phyloP scores from a whole-genome alignment of 2,329 filamentous ascomycete genomes.

The Cladobotryum mycophilum region DNA sequence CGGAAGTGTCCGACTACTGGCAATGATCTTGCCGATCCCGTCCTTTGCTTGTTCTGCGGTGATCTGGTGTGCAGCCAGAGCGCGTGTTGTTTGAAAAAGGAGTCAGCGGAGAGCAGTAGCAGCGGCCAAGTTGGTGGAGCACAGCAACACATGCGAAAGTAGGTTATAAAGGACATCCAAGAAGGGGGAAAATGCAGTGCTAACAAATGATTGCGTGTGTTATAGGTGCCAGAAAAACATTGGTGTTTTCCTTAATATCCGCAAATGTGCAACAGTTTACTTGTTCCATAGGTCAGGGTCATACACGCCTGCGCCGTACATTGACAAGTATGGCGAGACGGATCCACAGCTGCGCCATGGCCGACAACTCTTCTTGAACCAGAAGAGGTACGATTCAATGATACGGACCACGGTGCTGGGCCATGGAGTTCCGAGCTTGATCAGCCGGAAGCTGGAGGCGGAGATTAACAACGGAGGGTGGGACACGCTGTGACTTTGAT shows the following conservation, averaged over 20 bases:
- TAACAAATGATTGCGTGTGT: conserved; percentile 2
- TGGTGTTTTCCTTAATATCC: conserved; percentile 93
- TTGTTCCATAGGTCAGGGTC: conserved; percentile 76
- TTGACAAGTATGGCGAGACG: conserved; percentile 92
- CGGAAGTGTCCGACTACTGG: conserved; percentile 81
- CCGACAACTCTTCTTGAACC: conserved; percentile 85
- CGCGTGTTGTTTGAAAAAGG: conserved; percentile 75
- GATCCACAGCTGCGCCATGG: conserved; percentile 85
- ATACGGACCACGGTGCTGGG: conserved; percentile 80
- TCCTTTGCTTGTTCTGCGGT: conserved; percentile 89
- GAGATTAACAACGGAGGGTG: conserved; percentile 97
- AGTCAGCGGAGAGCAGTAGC: conserved; percentile 34
- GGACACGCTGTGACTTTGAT: conserved; percentile 59
- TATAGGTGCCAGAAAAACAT: conserved; percentile 78
- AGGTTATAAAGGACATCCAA: conserved; percentile 33
- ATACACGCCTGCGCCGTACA: conserved; percentile 83
- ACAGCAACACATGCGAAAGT: conserved; percentile 85
- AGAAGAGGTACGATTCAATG: conserved; percentile 86
- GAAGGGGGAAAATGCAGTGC: background rate
- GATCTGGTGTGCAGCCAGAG: conserved; percentile 96
- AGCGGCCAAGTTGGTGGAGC: conserved; percentile 63
- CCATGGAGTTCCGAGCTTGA: conserved; percentile 81
- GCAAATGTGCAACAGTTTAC: conserved; percentile 90
- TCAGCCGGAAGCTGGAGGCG: conserved; percentile 82
- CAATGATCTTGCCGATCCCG: conserved; percentile 85